Percentiles rank a stretch among this genome's conserved stretches.
Evolutionary conservation across 2,329 filamentous ascomycete species (phyloP).

Genomic region (Fonsecaea erecta): DNA sequence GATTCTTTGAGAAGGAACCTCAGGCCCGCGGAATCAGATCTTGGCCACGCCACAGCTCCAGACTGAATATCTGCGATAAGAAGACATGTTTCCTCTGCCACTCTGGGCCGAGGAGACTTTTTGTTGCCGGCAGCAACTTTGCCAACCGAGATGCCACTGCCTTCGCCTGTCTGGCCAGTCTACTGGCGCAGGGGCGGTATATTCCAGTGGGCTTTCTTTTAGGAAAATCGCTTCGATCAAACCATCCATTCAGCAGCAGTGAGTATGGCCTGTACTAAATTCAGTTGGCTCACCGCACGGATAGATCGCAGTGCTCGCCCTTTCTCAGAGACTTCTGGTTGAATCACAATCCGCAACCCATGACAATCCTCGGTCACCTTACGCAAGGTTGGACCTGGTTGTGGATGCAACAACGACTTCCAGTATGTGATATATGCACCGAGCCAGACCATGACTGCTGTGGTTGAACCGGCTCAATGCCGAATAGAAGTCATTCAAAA

Average conservation of each 20-base stretch:
- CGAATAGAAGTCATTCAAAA: background rate
- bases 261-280: background rate
- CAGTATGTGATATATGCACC: background rate
- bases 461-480: background rate
- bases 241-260: background rate
- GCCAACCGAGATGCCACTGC: background rate
- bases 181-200: background rate
- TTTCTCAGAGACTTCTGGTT: background rate
- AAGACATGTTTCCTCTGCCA: background rate
- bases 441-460: background rate
- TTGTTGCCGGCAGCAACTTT: background rate
- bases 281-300: background rate
- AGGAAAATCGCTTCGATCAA: background rate
- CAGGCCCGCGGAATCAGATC: background rate
- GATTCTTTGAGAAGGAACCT: background rate
- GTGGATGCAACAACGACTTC: background rate
- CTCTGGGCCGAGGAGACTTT: background rate
- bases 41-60: background rate
- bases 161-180: background rate
- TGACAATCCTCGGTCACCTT: background rate
- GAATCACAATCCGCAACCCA: background rate
- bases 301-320: background rate
- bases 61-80: background rate
- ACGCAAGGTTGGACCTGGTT: background rate
- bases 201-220: background rate